A percentile compares a stretch with the other conserved stretches of the same genome.
Conservation (phyloP, 2,329 filamentous ascomycete species). For the Drechmeria coniospora region DNA sequence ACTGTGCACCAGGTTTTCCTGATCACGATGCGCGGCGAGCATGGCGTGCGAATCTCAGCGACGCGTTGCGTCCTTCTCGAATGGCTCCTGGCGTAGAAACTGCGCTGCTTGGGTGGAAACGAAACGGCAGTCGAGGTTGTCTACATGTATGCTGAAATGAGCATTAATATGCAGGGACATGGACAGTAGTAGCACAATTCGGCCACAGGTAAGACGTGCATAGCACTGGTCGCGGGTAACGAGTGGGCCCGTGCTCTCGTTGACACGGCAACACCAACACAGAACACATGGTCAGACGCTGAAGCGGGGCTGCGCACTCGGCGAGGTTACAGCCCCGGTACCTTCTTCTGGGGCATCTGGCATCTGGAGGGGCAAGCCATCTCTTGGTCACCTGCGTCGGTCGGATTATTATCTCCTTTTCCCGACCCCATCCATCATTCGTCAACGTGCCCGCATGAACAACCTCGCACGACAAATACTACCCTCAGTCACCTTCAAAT, state of each 20-base stretch:
- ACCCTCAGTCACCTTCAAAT: too few relatives aligned
- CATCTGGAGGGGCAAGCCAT: constrained; percentile 21
- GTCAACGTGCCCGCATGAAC: constrained; percentile 16
- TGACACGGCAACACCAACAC: constrained; percentile 15
- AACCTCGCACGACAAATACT: constrained; percentile 13
- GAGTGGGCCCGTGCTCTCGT: constrained; percentile 3
- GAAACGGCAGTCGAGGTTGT: too few relatives aligned
- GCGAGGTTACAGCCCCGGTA: too few relatives aligned
- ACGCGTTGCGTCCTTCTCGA: too few relatives aligned
- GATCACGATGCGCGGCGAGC: constrained; percentile 65
- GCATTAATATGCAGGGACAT: too few relatives aligned
- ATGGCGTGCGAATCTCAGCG: constrained; percentile 35
- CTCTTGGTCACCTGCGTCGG: constrained; percentile 11
- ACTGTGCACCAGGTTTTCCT: constrained; percentile 72
- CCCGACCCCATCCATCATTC: constrained; percentile 18
- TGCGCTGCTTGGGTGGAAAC: neutral
- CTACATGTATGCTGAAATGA: too few relatives aligned
- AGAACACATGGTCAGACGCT: too few relatives aligned
- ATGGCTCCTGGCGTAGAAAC: too few relatives aligned
- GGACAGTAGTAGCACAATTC: too few relatives aligned
- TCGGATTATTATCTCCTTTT: constrained; percentile 18
- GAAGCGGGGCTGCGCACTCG: too few relatives aligned
- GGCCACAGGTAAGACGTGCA: too few relatives aligned
- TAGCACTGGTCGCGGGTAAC: too few relatives aligned
- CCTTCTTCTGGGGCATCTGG: constrained; percentile 5